Evolutionary conservation across 305 asterid genomes (phyloP).

Genomic region (Solanum chacoense): DNA sequence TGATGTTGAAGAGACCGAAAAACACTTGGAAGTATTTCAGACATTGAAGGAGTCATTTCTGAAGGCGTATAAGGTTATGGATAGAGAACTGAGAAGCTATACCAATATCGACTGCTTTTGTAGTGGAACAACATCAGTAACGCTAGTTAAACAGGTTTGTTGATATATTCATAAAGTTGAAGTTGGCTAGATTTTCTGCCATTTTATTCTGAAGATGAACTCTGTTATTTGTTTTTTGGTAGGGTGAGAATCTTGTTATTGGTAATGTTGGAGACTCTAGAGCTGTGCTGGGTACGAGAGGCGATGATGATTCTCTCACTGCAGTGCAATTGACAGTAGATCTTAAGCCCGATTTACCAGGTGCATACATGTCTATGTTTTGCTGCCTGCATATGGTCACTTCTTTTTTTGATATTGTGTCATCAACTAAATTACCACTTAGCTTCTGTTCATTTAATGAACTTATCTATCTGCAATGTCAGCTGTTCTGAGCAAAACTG

Average conservation of each 20-base stretch:
- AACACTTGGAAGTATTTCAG: constrained; percentile 32
- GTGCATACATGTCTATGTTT: background rate
- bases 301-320: constrained; percentile 9
- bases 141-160: constrained; percentile 66
- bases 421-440: background rate
- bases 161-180: background rate
- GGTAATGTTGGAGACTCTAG: constrained; percentile 30
- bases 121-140: constrained; percentile 83
- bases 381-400: background rate
- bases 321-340: constrained; percentile 28
- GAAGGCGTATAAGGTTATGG: constrained; percentile 71
- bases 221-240: background rate
- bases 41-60: constrained; percentile 51
- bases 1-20: constrained; percentile 44
- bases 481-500: background rate
- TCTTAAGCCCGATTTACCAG: constrained; percentile 29
- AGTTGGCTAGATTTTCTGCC: background rate
- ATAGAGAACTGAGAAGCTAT: constrained; percentile 55
- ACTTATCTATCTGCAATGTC: background rate
- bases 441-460: background rate
- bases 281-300: constrained; percentile 23
- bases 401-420: background rate
- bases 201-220: background rate
- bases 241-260: constrained; percentile 26
- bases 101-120: constrained; percentile 56